A percentile compares a stretch with the other conserved stretches of the same genome.
Conservation (phyloP, 352 stramenopile genomes). For the Globisporangium acanthophoron region DNA sequence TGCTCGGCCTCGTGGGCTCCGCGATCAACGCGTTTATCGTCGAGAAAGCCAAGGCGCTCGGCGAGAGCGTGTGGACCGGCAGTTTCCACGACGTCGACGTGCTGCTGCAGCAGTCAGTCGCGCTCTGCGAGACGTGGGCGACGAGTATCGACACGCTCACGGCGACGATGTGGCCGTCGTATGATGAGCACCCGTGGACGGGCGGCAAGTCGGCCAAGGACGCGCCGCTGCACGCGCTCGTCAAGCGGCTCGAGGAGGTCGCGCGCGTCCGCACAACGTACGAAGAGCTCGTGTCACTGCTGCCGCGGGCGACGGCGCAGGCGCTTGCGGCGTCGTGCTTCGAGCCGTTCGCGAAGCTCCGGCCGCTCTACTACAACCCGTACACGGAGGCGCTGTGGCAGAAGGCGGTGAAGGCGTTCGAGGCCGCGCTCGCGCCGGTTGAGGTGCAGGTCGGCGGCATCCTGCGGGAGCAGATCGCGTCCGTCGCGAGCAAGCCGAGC, state of each 20-base stretch:
- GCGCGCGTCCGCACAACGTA: constrained; percentile 79
- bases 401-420: constrained; percentile 65
- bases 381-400: constrained; percentile 88
- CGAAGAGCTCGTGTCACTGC: constrained; percentile 79
- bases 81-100: constrained; percentile 52
- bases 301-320: constrained; percentile 35
- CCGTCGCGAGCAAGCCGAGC: constrained; percentile 52
- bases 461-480: constrained; percentile 67
- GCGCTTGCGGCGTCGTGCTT: constrained; percentile 57
- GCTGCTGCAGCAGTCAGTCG: constrained; percentile 49
- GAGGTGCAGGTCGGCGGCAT: constrained; percentile 81
- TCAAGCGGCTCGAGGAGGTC: constrained; percentile 74
- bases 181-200: constrained; percentile 80
- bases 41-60: constrained; percentile 31
- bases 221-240: constrained; percentile 36
- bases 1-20: constrained; percentile 76
- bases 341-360: constrained; percentile 50
- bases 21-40: constrained; percentile 77
- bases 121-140: constrained; percentile 85
- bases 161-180: constrained; percentile 65
- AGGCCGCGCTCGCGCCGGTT: constrained; percentile 71
- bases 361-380: constrained; percentile 86
- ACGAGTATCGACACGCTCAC: constrained; percentile 72
- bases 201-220: constrained; percentile 36
- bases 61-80: constrained; percentile 52